phyloP scores from a whole-genome alignment of 2,329 filamentous ascomycete genomes.

The Epicoccum sorghinum region DNA sequence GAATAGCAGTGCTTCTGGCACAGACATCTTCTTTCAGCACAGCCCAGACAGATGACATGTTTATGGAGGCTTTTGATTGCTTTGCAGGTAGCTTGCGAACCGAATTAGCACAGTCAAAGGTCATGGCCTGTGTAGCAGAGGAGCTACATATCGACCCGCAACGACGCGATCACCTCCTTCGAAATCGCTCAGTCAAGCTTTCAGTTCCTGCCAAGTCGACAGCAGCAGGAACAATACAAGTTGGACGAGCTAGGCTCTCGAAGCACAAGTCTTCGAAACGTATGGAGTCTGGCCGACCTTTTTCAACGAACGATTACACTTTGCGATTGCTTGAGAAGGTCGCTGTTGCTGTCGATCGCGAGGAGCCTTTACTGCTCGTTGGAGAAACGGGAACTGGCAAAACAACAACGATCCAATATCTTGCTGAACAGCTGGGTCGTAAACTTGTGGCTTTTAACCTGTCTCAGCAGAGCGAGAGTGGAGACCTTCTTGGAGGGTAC shows the following conservation, averaged over 20 bases:
- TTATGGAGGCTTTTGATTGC: constrained; percentile 90
- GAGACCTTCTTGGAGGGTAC: constrained; percentile 94
- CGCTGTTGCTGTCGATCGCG: constrained; percentile 77
- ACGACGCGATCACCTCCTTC: constrained; percentile 77
- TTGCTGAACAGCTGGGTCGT: constrained; percentile 82
- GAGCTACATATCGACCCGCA: constrained; percentile 87
- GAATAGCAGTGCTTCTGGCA: constrained; percentile 71
- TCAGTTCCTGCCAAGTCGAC: constrained; percentile 48
- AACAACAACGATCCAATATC: constrained; percentile 92
- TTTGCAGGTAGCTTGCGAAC: constrained; percentile 83
- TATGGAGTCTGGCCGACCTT: constrained; percentile 57
- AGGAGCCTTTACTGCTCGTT: constrained; percentile 92
- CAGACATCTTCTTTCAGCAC: constrained; percentile 67
- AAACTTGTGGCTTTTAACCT: constrained; percentile 93
- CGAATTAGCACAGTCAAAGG: constrained; percentile 61
- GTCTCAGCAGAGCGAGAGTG: constrained; percentile 96
- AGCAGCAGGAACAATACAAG: constrained; percentile 36
- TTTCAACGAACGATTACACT: constrained; percentile 88
- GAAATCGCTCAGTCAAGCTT: constrained; percentile 71
- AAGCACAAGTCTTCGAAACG: constrained; percentile 52
- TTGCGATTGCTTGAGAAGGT: constrained; percentile 87
- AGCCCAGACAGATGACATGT: constrained; percentile 81
- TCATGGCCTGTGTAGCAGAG: constrained; percentile 77
- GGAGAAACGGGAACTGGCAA: constrained; percentile 99
- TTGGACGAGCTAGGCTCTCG: constrained; percentile 54